Evolutionary conservation across 768 basidiomycete genomes (phyloP).

Genomic region (Lactarius evosmus): DNA sequence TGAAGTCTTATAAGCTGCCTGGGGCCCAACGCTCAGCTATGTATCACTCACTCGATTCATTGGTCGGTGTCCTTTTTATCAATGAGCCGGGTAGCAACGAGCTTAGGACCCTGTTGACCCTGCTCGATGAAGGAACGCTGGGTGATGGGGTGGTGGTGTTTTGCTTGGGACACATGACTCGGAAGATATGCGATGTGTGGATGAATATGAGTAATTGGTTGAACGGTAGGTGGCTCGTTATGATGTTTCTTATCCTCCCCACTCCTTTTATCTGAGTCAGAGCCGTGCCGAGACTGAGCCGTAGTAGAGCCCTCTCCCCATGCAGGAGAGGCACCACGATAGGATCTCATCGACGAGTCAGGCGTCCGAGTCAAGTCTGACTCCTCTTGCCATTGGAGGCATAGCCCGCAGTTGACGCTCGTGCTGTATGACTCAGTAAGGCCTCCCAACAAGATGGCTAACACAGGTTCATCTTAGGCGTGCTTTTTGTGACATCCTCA

Average conservation of each 20-base stretch:
- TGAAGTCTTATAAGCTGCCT: neutral
- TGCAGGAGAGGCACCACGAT: neutral
- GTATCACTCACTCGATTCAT: conserved; percentile 7
- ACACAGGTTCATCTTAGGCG: neutral
- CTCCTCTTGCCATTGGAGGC: neutral
- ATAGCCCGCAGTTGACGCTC: neutral
- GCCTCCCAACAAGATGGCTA: neutral
- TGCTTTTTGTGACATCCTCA: neutral
- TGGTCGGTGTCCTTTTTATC: neutral
- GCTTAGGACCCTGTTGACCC: neutral
- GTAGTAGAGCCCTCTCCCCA: too few species aligned
- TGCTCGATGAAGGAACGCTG: neutral
- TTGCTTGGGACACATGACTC: neutral
- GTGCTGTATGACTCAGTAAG: neutral
- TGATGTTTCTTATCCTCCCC: neutral
- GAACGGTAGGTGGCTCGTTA: neutral
- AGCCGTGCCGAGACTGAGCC: neutral
- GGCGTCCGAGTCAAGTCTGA: neutral
- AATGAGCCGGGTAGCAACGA: neutral
- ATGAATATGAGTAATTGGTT: neutral
- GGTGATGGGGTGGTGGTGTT: too few species aligned
- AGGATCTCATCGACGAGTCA: neutral
- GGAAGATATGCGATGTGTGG: neutral
- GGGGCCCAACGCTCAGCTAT: neutral
- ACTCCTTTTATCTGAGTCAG: conserved; percentile 1